Conservation (phyloP, 306 rosid genomes). For the Vigna trinervia region DNA sequence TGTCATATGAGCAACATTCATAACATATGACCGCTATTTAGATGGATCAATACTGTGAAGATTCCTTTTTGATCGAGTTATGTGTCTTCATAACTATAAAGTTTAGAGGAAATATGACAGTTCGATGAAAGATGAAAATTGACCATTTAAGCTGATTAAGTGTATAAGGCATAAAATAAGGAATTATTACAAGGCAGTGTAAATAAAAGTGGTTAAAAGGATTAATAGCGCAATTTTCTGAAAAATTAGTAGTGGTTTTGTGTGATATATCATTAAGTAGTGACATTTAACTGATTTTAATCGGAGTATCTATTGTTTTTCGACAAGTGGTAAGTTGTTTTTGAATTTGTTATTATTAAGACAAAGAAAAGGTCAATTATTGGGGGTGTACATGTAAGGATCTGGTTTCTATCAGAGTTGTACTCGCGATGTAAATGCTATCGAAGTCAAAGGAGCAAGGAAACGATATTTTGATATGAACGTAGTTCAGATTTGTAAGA, state of each 20-base stretch:
- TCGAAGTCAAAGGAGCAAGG: background rate
- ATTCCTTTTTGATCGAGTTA: background rate
- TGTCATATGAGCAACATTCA: no score
- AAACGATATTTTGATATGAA: background rate
- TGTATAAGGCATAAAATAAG: background rate
- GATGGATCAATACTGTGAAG: background rate
- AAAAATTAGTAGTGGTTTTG: no score
- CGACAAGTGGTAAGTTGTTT: no score
- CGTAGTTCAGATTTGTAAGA: background rate
- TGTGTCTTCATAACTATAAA: background rate
- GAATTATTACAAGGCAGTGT: background rate
- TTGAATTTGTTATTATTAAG: background rate
- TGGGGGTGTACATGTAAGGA: background rate
- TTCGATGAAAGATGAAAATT: background rate
- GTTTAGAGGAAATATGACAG: background rate
- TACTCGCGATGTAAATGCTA: background rate
- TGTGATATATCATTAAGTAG: no score
- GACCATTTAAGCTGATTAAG: background rate
- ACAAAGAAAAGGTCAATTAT: no score
- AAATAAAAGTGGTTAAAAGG: background rate
- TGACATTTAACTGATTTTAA: no score
- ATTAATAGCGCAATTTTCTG: no score
- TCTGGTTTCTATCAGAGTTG: background rate
- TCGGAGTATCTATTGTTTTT: no score
- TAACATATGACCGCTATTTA: background rate